These are phyloP conservation scores for Arbutus unedo DNA, from an alignment of 148 eudicot genomes.

Conservation along the genomic window DNA sequence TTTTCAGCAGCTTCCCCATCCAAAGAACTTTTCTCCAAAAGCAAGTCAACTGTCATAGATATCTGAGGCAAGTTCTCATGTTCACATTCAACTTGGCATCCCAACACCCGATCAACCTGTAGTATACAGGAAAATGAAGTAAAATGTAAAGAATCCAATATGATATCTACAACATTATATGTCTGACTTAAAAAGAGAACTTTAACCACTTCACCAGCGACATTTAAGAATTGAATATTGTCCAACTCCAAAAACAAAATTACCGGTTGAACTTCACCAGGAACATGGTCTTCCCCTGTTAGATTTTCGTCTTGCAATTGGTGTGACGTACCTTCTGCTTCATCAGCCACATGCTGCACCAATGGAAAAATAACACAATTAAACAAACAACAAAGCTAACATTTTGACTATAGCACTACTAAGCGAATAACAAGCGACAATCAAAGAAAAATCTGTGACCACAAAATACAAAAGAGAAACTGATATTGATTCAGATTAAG, in stretches of 20 bases:
- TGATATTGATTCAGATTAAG: background rate
- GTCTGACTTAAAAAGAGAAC: background rate
- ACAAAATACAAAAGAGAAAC: background rate
- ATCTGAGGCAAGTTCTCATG: background rate
- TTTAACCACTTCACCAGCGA: background rate
- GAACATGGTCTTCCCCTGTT: constrained; percentile 25
- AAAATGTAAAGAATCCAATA: background rate
- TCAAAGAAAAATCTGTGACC: background rate
- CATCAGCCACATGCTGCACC: constrained; percentile 34
- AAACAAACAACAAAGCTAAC: background rate
- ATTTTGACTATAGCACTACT: background rate
- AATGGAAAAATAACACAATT: constrained; percentile 1
- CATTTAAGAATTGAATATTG: too few species aligned
- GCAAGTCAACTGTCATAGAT: constrained; percentile 1
- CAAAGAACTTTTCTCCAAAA: constrained; percentile 26
- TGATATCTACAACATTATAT: background rate
- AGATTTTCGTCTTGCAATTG: constrained; percentile 24
- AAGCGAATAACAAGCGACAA: constrained; percentile 4
- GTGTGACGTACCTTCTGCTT: constrained; percentile 24
- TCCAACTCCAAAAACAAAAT: too few species aligned
- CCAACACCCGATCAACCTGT: constrained; percentile 88
- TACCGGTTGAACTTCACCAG: background rate
- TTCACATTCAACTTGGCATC: constrained; percentile 62
- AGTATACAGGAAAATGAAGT: constrained; percentile 17
- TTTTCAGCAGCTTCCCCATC: constrained; percentile 33